phyloP scores from a whole-genome alignment of 805 yeast species.

The Komagataella pastoris region DNA sequence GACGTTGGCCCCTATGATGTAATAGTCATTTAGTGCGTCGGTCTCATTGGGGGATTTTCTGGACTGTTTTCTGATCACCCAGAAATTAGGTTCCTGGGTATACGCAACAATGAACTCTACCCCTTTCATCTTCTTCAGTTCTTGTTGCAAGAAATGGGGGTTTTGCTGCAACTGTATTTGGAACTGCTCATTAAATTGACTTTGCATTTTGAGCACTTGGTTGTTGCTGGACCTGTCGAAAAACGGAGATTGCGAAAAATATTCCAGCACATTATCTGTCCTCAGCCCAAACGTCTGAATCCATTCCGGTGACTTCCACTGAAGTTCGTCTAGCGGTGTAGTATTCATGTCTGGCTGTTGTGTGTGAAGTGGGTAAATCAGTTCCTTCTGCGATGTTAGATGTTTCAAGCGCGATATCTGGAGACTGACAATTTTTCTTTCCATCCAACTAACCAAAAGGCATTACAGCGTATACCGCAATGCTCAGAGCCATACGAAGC shows the following conservation, averaged over 20 bases:
- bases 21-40: constrained; percentile 59
- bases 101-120: constrained; percentile 67
- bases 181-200: constrained; percentile 56
- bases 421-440: background rate
- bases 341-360: background rate
- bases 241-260: constrained; percentile 89
- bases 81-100: constrained; percentile 80
- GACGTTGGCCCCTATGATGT: constrained; percentile 82
- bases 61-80: constrained; percentile 80
- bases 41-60: constrained; percentile 40
- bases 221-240: constrained; percentile 90
- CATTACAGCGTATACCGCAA: too few relatives aligned
- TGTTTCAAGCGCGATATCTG: background rate
- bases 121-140: constrained; percentile 70
- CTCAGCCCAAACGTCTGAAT: constrained; percentile 79
- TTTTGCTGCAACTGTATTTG: constrained; percentile 12
- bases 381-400: background rate
- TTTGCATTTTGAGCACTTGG: constrained; percentile 91
- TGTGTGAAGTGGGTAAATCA: background rate
- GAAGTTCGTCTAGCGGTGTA: constrained; percentile 67
- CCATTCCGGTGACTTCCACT: constrained; percentile 98
- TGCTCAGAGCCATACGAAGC: background rate
- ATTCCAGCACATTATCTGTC: constrained; percentile 84
- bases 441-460: background rate
- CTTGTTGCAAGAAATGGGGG: constrained; percentile 21